A percentile compares a stretch with the other conserved stretches of the same genome.
Conservation (phyloP, 1,284 basidiomycete species). For the Meira miltonrushii region DNA sequence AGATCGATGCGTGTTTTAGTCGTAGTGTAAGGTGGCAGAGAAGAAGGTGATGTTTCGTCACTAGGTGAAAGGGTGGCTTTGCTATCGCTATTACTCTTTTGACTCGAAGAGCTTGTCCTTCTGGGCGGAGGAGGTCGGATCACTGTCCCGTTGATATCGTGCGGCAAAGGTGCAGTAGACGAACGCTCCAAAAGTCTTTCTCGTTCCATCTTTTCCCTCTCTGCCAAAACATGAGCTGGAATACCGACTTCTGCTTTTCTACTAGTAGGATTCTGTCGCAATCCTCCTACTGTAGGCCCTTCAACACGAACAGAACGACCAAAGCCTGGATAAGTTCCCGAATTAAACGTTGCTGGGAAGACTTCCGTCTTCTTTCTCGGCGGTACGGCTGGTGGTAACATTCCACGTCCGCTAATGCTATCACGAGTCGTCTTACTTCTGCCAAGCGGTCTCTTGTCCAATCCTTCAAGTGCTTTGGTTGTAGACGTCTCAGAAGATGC, state of each 20-base stretch:
- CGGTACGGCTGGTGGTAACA: constrained; percentile 22
- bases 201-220: constrained; percentile 15
- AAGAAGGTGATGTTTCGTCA: neutral
- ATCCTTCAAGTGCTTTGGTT: neutral
- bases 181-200: constrained; percentile 7
- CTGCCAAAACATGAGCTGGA: constrained; percentile 12
- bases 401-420: constrained; percentile 1
- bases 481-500: neutral
- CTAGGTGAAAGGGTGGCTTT: constrained; percentile 13
- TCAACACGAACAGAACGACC: constrained; percentile 18
- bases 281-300: constrained; percentile 30
- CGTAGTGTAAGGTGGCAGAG: constrained; percentile 1
- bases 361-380: constrained; percentile 8
- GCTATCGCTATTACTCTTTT: constrained; percentile 6
- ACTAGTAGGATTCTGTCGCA: constrained; percentile 34
- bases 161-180: neutral
- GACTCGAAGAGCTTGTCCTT: constrained; percentile 8
- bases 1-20: constrained; percentile 24
- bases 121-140: constrained; percentile 7
- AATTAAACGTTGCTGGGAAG: constrained; percentile 23
- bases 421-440: constrained; percentile 32
- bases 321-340: constrained; percentile 43
- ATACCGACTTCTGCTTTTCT: constrained; percentile 24
- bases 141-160: too few species aligned
- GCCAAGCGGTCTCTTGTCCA: constrained; percentile 24